These are phyloP conservation scores for Eucalyptus sideroxylon DNA, from an alignment of 345 rosid species.

Conservation along the genomic window DNA sequence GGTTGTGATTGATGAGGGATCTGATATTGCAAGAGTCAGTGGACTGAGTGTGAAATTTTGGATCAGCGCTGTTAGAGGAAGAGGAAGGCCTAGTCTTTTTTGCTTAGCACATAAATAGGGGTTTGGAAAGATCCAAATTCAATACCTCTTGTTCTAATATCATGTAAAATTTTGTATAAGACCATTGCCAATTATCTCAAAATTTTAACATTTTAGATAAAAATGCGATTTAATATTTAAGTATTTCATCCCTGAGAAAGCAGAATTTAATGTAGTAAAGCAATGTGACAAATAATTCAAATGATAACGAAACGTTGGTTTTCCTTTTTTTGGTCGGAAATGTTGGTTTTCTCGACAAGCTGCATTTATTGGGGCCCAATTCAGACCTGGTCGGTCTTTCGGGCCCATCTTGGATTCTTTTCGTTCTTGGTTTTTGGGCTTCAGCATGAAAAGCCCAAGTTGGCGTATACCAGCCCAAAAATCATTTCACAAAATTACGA, in stretches of 20 bases:
- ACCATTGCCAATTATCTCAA: rapidly evolving
- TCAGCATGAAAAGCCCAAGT: background rate
- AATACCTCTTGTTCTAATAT: no score
- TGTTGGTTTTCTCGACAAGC: background rate
- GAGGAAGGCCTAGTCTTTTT: no score
- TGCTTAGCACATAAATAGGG: no score
- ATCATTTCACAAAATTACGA: background rate
- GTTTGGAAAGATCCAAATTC: no score
- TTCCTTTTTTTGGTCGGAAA: background rate
- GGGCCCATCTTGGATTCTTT: background rate
- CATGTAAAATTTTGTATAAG: no score
- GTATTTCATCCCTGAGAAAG: background rate
- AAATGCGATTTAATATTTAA: no score
- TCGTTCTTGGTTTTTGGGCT: background rate
- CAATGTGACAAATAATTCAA: background rate
- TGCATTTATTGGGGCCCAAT: background rate
- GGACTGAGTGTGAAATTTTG: no score
- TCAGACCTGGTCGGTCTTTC: background rate
- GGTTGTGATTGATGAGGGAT: no score
- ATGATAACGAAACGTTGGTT: background rate
- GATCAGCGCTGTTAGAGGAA: no score
- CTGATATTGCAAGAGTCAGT: no score
- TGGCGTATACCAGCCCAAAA: background rate
- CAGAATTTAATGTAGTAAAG: background rate
- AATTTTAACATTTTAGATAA: no score